A percentile compares a stretch with the other conserved stretches of the same genome.
These are phyloP conservation scores for Ogataea parapolymorpha DNA, from an alignment of 805 yeast species.

Conservation along the genomic window DNA sequence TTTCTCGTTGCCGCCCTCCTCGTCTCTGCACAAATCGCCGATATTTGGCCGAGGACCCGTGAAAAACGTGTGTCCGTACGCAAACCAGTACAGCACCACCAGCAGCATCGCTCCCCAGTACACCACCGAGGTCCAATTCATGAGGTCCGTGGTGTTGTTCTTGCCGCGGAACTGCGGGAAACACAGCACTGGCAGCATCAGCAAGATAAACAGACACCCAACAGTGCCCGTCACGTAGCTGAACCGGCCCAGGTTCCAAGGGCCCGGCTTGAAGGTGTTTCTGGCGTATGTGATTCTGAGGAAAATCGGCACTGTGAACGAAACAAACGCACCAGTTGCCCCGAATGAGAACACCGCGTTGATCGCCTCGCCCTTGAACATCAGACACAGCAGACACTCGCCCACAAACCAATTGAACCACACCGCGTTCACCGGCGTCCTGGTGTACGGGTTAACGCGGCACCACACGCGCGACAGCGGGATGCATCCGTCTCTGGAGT, in stretches of 20 bases:
- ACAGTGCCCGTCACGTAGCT: constrained; percentile 47
- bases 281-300: constrained; percentile 55
- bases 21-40: constrained; percentile 31
- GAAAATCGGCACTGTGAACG: constrained; percentile 62
- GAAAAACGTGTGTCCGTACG: constrained; percentile 58
- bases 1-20: constrained; percentile 9
- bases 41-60: constrained; percentile 57
- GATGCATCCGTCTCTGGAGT: constrained; percentile 65
- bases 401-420: constrained; percentile 56
- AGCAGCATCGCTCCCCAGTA: constrained; percentile 57
- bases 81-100: constrained; percentile 46
- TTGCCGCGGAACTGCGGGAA: constrained; percentile 49
- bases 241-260: constrained; percentile 59
- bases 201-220: constrained; percentile 46
- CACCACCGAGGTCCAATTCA: constrained; percentile 67
- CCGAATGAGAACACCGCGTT: constrained; percentile 73
- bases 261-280: constrained; percentile 56
- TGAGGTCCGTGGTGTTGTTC: constrained; percentile 34
- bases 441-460: constrained; percentile 46
- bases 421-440: constrained; percentile 65
- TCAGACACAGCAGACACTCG: constrained; percentile 52
- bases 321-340: constrained; percentile 64
- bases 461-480: constrained; percentile 53
- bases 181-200: constrained; percentile 60
- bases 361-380: constrained; percentile 64